These are phyloP conservation scores for Paramecium caudatum DNA, from an alignment of 73 alveolate genomes.

Conservation along the genomic window DNA sequence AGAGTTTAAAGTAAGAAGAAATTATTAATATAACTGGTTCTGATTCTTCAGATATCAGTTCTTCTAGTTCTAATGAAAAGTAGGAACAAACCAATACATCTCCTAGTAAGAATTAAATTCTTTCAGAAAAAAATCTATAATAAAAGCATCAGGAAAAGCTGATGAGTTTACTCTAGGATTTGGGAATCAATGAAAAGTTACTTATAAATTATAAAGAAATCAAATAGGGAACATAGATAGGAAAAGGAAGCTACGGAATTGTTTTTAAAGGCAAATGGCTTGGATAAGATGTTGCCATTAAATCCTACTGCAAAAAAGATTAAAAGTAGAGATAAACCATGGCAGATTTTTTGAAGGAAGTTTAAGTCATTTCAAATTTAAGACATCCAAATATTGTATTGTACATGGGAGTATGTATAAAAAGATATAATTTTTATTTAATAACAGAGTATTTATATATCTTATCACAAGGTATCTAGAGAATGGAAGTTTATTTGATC, in stretches of 20 bases:
- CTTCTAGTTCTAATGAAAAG: slow-evolving; percentile 33
- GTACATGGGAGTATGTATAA: slow-evolving; percentile 93
- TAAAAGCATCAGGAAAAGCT: neutral
- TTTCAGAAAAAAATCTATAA: neutral
- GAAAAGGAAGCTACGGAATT: slow-evolving; percentile 91
- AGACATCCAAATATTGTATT: slow-evolving; percentile 96
- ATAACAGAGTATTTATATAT: slow-evolving; percentile 85
- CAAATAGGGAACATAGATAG: slow-evolving; percentile 76
- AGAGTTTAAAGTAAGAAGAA: neutral
- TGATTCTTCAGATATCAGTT: neutral
- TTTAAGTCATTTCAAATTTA: slow-evolving; percentile 89
- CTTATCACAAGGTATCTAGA: slow-evolving; percentile 45
- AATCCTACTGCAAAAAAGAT: slow-evolving; percentile 86
- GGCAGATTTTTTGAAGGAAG: slow-evolving; percentile 92
- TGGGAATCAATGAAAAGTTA: slow-evolving; percentile 73
- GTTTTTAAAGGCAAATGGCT: slow-evolving; percentile 93
- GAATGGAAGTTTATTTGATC: slow-evolving; percentile 86
- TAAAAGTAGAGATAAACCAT: slow-evolving; percentile 77
- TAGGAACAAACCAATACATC: neutral
- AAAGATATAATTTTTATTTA: slow-evolving; percentile 89
- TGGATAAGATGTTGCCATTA: slow-evolving; percentile 91
- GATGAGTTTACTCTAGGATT: slow-evolving; percentile 51
- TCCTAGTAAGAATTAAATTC: neutral
- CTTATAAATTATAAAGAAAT: slow-evolving; percentile 63
- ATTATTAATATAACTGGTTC: slow-evolving; percentile 41